Evolutionary conservation across 2,329 filamentous ascomycete genomes (phyloP), one percentile per base, ranked within the genome.

Genomic region (Cercospora sp.): DNA sequence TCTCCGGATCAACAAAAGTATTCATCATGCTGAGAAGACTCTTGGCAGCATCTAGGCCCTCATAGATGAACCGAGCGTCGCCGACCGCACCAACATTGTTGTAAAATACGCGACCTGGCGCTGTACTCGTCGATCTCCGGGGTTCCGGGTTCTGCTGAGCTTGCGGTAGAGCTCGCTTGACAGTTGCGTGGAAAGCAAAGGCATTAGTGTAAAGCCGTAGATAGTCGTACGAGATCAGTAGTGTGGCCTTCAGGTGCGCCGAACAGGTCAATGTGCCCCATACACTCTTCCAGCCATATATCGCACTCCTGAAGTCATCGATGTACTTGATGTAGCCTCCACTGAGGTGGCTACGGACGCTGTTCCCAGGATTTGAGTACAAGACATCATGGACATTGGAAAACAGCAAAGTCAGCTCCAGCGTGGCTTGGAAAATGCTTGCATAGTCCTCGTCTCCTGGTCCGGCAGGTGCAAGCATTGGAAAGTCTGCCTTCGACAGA

Each of bases 261-360:
- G 89, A 90, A 74, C 89, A 91, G 51, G 85, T 86, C 30, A 91
- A 77, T 1, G 86, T 87, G 1, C 89, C 89, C 89, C 90, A 91
- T 1, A 87, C 85, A 53, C 87, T 86, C 72, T 91, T 90, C 90
- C 90, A 92, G 57, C 87, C 87, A 65, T 89, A 85, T 10, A 91
- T 89, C 1, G 89, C 88, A 1, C 86, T 84, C 3, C 89, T 85
- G 71, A 91, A 91, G 74, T 92, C 90, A 72, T 92, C 90, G 69
- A 92, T 89, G 71, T 91, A 91, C 75, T 91, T 89, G 69, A 91
- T 90, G 74, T 91, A 91, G 72, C 90, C 87, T 1, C 90, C 90
- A 74, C 88, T 88, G 30, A 90, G 81, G 79, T 91, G 90, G 69
- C 89, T 86, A 66, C 91, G 87, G 75, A 89, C 89, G 65, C 88